Evolutionary conservation across 169 alveolate species (phyloP).

Genomic region (Eimeria acervulina): DNA sequence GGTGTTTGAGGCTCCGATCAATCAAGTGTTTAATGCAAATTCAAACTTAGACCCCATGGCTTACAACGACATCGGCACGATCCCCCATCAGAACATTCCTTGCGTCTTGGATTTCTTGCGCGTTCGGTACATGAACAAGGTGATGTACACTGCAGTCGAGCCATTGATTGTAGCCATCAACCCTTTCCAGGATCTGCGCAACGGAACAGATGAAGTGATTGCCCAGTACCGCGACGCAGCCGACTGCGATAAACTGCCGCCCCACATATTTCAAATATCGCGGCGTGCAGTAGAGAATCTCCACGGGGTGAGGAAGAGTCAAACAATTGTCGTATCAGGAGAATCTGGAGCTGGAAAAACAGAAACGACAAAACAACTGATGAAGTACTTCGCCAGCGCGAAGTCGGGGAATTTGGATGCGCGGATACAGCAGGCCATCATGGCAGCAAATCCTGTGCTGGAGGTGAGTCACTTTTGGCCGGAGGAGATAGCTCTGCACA

Average conservation of each 20-base stretch:
- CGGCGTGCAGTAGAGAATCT: conserved; percentile 82
- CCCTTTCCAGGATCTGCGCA: conserved; percentile 94
- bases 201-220: conserved; percentile 91
- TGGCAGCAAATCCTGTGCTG: conserved; percentile 91
- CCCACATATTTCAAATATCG: conserved; percentile 94
- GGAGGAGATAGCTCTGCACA: background rate
- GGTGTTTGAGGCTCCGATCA: conserved; percentile 57
- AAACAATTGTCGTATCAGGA: conserved; percentile 98
- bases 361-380: conserved; percentile 95
- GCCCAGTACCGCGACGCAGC: conserved; percentile 90
- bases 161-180: conserved; percentile 95
- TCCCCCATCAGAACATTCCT: conserved; percentile 94
- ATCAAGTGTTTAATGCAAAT: conserved; percentile 73
- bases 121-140: conserved; percentile 92
- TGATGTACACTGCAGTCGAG: conserved; percentile 94
- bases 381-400: conserved; percentile 84
- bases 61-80: conserved; percentile 95
- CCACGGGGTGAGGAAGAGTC: conserved; percentile 84
- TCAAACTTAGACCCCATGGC: conserved; percentile 91
- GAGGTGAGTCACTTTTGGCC: conserved; percentile 34
- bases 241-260: conserved; percentile 89
- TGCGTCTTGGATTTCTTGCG: conserved; percentile 94
- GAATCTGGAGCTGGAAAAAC: conserved; percentile 99
- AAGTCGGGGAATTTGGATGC: conserved; percentile 70
- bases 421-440: conserved; percentile 86